Base-by-base conservation (phyloP, 495 filamentous ascomycete genomes). In the Hypoxylon intermedium region DNA sequence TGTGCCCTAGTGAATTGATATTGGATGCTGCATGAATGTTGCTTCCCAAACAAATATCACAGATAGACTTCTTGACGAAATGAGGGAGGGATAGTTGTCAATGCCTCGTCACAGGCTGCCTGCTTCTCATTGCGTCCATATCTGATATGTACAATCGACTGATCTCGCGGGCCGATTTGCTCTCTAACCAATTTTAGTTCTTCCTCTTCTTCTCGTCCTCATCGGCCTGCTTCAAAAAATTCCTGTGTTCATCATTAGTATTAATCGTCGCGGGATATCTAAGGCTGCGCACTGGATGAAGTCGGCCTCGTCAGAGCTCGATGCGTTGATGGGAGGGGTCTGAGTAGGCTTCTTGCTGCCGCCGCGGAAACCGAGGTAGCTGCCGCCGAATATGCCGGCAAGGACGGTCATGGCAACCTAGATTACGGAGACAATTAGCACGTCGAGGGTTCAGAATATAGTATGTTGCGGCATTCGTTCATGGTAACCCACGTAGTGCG, bases 381-480 rank as follows among this genome's bases (percentile, higher is more conserved):
- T 69, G 54, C 82, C 82, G 66, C 78, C 84, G 70, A 88, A 87
- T 16, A 88, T 67, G 21, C 84, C 75, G 68, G 81, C 86, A 63
- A 98, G 89, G 59, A 87, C 88, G 56, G 79, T 81, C 80, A 97
- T 97, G 65, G 94, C 82, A 69, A 98, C 90, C 94, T 98, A 69
- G 58, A 55, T 24, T 33, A 9, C 6, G 38, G 36, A 43, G 33
- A 44, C 50, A 58, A 60, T 75, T 54, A 73, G 72, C 59, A 67
- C 60, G 26, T 23, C 19, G 15, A 18, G 4, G n/a, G 13, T 52
- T 38, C 15, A 4, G 26, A n/a, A 30, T 9, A 7, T 7, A 50
- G 16, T 16, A 3, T 33, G 36, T 38, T 9, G 36, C 6, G 16
- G 31, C 15, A 6, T 49, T 51, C 9, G 3, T 4, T 15, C 3